Evolutionary conservation across 345 rosid species (phyloP), one percentile per base, ranked within the genome.

Genomic region (Streptanthus diversifolius): DNA sequence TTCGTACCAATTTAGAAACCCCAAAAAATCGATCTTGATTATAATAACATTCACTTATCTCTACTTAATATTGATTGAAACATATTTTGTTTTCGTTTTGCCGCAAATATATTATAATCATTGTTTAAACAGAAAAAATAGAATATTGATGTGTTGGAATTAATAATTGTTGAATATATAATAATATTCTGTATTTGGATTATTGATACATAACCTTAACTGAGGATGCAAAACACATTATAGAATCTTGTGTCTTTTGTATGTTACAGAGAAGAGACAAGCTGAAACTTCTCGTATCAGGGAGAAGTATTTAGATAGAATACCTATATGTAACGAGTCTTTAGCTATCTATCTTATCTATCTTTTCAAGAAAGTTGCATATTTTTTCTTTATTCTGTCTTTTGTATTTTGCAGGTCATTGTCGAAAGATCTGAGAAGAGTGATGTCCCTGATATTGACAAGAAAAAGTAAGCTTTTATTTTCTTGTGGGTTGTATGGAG

Each of bases 291-390:
- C 82, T 47, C 92, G 98, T 44, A 93, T 93, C 74, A 84, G 95
- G 78, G 98, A 93, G 72, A 95, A 91, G 77, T 95, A 95, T 72
- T 95, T 96, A 0, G 99, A 95, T 68, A 86, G 99, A 87, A 95
- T 95, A 53, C 99, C 96, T 8, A 25, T 29, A 29, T 29, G 1
- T 93, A 84, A 39, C 55, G 87, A 39, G 70, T 53, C 3, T 37
- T 30, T 66, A 0, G 0, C 24, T 24, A 24, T 15, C 56, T 2
- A n/a, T n/a, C n/a, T n/a, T n/a, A n/a, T 19, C 14, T 19, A 24
- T 15, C 60, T 3, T 24, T 21, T 11, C 30, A 21, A 32, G 63
- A 67, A 43, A 44, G 2, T 37, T 56, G 21, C 14, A 44, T 22
- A 8, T 7, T 1, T 58, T 47, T 0, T 5, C 61, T 57, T 30